Evolutionary conservation across 768 basidiomycete species (phyloP), one percentile per base, ranked within the genome.

Genomic region (Auricularia cornea): DNA sequence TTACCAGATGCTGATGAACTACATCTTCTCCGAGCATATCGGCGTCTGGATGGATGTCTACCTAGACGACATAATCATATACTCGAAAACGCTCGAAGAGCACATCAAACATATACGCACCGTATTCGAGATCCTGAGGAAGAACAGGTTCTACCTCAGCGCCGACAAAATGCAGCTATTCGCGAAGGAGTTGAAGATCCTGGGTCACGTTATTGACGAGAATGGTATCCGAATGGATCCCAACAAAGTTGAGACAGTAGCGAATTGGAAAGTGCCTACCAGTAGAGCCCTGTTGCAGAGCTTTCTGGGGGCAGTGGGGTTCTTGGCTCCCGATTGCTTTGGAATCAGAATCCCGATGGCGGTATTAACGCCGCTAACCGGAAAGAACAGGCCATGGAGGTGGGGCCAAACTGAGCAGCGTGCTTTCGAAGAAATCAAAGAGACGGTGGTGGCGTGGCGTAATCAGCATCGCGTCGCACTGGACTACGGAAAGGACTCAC

Each of bases 11-110:
- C 63, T 73, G 0, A 74, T 81, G 59, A 76, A 70, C 3, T 60
- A 64, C 2, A 76, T 78, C 0, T 68, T 83, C 0, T 54, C 66
- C 0, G 64, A 70, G 0, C 68, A 68, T 12, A 72, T 83, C 30
- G 79, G 80, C 0, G 68, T 69, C 1, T 74, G 80, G 54, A 78
- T 78, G 60, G 76, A 81, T 62, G 72, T 79, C 0, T 81, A 82
- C 63, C 68, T 81, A 0, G 78, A 82, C 61, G 74, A 81, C 60
- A 78, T 81, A 48, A 69, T 82, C 16, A 79, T 81, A 29, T 81
- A 77, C 75, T 82, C 78, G 0, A 8, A 77, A 0, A 64, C 68
- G 0, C 18, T 76, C 0, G 75, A 74, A 3, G 74, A 79, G 60
- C 79, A 80, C 14, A 8, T 35, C 2, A 14, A 35, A 0, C 35